Evolutionary conservation across 352 stramenopile genomes (phyloP), one percentile per base, ranked within the genome.

Genomic region (Phytopythium helicoides): DNA sequence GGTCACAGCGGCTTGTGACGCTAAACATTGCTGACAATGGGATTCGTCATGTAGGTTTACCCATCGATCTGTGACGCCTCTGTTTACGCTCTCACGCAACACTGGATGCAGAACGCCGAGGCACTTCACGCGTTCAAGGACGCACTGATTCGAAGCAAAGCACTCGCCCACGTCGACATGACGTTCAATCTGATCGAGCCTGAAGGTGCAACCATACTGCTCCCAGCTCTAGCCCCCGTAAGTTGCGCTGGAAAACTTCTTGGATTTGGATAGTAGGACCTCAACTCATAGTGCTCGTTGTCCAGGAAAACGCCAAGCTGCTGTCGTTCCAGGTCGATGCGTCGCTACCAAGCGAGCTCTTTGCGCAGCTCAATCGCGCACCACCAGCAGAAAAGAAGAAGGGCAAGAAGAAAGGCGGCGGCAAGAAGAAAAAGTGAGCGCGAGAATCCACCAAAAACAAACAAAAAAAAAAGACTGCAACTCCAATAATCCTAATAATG

Each of bases 321-420:
- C 58, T 76, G 45, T 88, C 71, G 3, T 93, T 93, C 55, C 68
- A 86, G 56, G 83, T 93, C 2, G 83, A 93, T 21, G 65, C 83
- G 9, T 89, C 81, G 18, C 67, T 92, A 18, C 83, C 81, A 3
- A 66, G 65, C 8, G 75, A 89, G 18, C 42, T 94, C 9, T 94
- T 94, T 34, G 54, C 64, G n/a, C 66, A 82, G 45, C 69, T 94
- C 10, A 88, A 94, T 56, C 78, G 80, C 23, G 66, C 78, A 11
- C 66, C 76, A 16, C 89, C 89, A 41, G 68, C 70, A 41, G 83
- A 91, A 39, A 93, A 89, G 58, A 89, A 91, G 68, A 90, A 88
- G 52, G 74, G 70, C n/a, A 73, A 77, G 34, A 90, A 91, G 57
- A 92, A 89, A 62, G 73, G 67, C 37, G 68, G 68, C 16, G 61